These are phyloP conservation scores for Suillus sp. DNA, from an alignment of 768 basidiomycete species.

Conservation along the genomic window DNA sequence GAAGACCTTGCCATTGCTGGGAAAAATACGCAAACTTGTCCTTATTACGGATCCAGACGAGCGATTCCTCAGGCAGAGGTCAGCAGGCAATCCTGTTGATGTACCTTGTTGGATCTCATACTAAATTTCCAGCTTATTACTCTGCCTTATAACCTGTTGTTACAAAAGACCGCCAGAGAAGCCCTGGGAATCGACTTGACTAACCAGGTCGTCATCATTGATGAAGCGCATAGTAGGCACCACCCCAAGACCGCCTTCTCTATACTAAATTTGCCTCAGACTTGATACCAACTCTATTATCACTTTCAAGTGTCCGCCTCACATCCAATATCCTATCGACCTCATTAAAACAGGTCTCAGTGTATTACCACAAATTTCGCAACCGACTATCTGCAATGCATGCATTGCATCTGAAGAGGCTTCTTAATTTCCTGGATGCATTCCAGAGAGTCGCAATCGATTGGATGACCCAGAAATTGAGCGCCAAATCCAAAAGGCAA, in stretches of 20 bases:
- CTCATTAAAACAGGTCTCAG: conserved; percentile 73
- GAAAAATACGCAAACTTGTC: conserved; percentile 69
- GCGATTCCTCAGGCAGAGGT: conserved; percentile 94
- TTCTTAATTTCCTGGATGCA: conserved; percentile 72
- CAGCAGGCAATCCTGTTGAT: conserved; percentile 16
- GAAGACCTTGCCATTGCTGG: conserved; percentile 86
- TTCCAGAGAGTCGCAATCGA: conserved; percentile 59
- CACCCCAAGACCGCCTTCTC: background rate
- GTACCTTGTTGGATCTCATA: conserved; percentile 4
- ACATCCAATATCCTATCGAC: conserved; percentile 54
- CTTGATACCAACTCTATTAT: conserved; percentile 85
- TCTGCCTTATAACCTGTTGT: conserved; percentile 89
- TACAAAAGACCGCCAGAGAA: conserved; percentile 82
- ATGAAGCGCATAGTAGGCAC: conserved; percentile 92
- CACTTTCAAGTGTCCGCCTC: conserved; percentile 75
- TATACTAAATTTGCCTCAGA: conserved; percentile 46
- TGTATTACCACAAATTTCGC: conserved; percentile 78
- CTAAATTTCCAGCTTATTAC: conserved; percentile 67
- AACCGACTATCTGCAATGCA: conserved; percentile 74
- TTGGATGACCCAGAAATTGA: conserved; percentile 43
- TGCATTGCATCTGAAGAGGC: conserved; percentile 76
- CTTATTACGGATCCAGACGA: conserved; percentile 88
- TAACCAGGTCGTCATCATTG: conserved; percentile 86
- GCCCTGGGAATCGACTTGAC: conserved; percentile 84
- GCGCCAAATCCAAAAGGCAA: conserved; percentile 16